Base-by-base conservation (phyloP, 257 asterid species). In the Solanum dulcamara region DNA sequence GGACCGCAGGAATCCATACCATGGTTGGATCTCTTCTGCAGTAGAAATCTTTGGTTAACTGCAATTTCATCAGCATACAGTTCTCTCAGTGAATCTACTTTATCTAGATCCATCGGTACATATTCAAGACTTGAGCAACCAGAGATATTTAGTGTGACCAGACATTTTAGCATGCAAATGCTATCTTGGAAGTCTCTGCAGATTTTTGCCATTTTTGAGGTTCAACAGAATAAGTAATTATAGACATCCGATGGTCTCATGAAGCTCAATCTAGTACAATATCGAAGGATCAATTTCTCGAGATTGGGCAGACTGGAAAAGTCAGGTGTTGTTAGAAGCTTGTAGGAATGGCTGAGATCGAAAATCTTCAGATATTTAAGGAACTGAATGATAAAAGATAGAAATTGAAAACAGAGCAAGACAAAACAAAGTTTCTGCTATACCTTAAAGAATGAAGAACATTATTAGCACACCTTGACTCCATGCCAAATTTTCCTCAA, bases 181-280 rank as follows among this genome's bases (percentile, higher is more conserved):
- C 83, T 80, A 40, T 48, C 71, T 6, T 6, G 87, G 87, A 80
- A 85, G 80, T 53, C 40, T 80, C 80, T 75, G 66, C 40, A 85
- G 85, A 66, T 50, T 62, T 85, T 80, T 85, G 84, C 87, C 80
- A 80, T 66, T 81, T 50, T 80, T 85, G n/a, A 85, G 87, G 71
- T 50, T 85, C 79, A 85, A 66, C 22, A 85, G 37, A 32, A 33
- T 33, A 12, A 85, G 79, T 64, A 64, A 51, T 51, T 85, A 40
- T 22, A 80, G 85, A 46, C n/a, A 46, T 62, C 87, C 68, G 28
- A 85, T 80, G 38, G 87, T 75, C 42, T 80, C 87, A 79, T 85
- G 87, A 62, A 80, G 67, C 51, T 42, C 81, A 46, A 80, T 50
- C 84, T 80, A 32, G 74, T 55, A 81, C 85, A 85, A 66, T 80